Conservation (phyloP, 306 rosid genomes). For the Fragaria nilgerrensis region DNA sequence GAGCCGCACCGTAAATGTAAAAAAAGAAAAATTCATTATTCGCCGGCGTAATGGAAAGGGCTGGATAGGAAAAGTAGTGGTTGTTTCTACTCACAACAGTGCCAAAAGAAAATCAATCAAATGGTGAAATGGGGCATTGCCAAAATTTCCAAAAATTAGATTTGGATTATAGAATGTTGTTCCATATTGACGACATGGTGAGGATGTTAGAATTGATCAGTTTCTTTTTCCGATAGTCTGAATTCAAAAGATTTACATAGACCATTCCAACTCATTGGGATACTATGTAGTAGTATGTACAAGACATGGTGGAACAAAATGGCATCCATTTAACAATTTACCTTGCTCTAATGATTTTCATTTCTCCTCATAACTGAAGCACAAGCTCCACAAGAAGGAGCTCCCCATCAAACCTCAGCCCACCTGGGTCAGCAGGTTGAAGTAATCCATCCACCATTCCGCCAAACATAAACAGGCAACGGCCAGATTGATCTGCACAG, state of each 20-base stretch:
- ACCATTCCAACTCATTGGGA: neutral
- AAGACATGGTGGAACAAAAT: neutral
- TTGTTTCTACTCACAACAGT: too few species aligned
- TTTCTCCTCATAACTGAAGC: slow-evolving; percentile 42
- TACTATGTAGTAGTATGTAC: neutral
- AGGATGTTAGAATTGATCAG: neutral
- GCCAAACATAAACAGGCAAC: slow-evolving; percentile 65
- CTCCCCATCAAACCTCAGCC: slow-evolving; percentile 74
- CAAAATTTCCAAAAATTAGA: neutral
- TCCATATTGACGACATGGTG: neutral
- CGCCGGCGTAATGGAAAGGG: too few species aligned
- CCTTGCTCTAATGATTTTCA: neutral
- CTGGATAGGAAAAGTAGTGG: too few species aligned
- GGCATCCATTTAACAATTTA: neutral
- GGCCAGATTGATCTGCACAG: slow-evolving; percentile 64
- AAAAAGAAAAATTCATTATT: too few species aligned
- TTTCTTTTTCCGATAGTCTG: neutral
- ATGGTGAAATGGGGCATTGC: neutral
- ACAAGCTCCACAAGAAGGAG: slow-evolving; percentile 73
- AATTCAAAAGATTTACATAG: neutral
- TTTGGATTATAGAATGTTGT: neutral
- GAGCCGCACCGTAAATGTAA: too few species aligned
- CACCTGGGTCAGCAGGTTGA: slow-evolving; percentile 48
- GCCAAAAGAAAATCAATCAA: neutral
- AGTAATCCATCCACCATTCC: slow-evolving; percentile 78